Conservation (phyloP, 257 asterid genomes). For the Nicotiana noctiflora region DNA sequence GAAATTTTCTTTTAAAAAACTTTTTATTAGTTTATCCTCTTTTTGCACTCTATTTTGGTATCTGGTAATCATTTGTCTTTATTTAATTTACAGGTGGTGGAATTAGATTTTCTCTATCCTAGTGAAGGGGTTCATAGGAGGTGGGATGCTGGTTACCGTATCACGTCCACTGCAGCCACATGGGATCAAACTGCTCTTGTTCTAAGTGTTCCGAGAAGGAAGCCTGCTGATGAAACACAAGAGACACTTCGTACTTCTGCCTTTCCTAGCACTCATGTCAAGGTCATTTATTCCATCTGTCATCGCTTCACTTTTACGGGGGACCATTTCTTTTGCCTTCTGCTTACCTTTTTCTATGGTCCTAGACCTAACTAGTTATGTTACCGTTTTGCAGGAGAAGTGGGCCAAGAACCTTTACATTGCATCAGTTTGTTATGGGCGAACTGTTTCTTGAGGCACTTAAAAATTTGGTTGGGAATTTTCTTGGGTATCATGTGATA, state of each 20-base stretch:
- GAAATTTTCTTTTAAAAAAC: not conserved
- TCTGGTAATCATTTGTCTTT: not conserved
- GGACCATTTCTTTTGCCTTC: not conserved
- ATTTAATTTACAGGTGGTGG: conserved; percentile 48
- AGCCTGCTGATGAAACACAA: conserved; percentile 61
- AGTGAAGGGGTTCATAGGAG: conserved; percentile 65
- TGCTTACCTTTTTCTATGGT: not conserved
- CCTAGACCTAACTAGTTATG: not conserved
- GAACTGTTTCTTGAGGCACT: conserved; percentile 58
- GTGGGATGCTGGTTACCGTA: conserved; percentile 62
- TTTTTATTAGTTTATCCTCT: not conserved
- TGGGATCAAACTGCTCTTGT: conserved; percentile 56
- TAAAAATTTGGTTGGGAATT: not conserved
- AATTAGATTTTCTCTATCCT: conserved; percentile 58
- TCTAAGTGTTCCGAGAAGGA: conserved; percentile 57
- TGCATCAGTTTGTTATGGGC: conserved; percentile 70
- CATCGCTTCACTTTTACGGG: not conserved
- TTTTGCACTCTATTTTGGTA: not conserved
- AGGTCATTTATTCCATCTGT: conserved; percentile 33
- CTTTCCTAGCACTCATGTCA: conserved; percentile 69
- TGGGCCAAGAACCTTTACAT: conserved; percentile 78
- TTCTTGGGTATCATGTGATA: not conserved
- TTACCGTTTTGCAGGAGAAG: conserved; percentile 44
- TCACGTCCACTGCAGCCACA: conserved; percentile 66
- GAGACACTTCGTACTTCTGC: conserved; percentile 81